Evolutionary conservation across 2,329 filamentous ascomycete species (phyloP).

Genomic region (Xylariaceae sp.): DNA sequence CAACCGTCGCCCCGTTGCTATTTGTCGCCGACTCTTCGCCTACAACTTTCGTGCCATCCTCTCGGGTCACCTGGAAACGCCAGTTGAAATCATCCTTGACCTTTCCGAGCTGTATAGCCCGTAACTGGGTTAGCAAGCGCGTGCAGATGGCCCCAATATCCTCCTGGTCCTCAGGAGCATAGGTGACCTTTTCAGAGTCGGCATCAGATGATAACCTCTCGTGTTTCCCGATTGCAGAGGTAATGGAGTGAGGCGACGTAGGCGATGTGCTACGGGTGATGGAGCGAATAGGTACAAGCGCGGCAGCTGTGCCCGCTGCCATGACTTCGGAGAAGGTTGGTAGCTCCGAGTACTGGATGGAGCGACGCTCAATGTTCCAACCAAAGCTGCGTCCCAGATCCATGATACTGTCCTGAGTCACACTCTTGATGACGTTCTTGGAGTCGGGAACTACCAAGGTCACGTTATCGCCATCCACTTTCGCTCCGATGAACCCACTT

Average conservation of each 20-base stretch:
- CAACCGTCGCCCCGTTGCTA: constrained; percentile 29
- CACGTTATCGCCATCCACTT: constrained; percentile 54
- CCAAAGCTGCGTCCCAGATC: constrained; percentile 74
- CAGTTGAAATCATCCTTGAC: constrained; percentile 74
- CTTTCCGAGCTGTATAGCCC: constrained; percentile 82
- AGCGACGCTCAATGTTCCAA: constrained; percentile 75
- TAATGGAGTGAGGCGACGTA: constrained; percentile 38
- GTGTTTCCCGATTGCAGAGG: constrained; percentile 32
- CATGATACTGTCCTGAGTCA: constrained; percentile 65
- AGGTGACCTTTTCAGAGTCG: constrained; percentile 49
- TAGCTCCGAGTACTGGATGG: constrained; percentile 63
- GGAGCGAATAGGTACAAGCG: constrained; percentile 85
- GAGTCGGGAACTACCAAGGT: constrained; percentile 86
- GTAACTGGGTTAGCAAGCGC: constrained; percentile 69
- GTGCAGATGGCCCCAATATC: constrained; percentile 71
- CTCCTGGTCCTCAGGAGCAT: constrained; percentile 47
- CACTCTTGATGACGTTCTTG: constrained; percentile 77
- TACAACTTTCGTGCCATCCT: constrained; percentile 41
- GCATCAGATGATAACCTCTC: constrained; percentile 37
- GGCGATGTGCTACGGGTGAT: constrained; percentile 64
- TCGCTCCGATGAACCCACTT: constrained; percentile 83
- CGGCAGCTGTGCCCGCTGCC: constrained; percentile 87
- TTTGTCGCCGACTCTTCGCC: constrained; percentile 24
- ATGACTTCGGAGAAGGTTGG: constrained; percentile 66
- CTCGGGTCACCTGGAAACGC: constrained; percentile 48